Base-by-base conservation (phyloP, 768 basidiomycete genomes). In the Mycena indigotica region DNA sequence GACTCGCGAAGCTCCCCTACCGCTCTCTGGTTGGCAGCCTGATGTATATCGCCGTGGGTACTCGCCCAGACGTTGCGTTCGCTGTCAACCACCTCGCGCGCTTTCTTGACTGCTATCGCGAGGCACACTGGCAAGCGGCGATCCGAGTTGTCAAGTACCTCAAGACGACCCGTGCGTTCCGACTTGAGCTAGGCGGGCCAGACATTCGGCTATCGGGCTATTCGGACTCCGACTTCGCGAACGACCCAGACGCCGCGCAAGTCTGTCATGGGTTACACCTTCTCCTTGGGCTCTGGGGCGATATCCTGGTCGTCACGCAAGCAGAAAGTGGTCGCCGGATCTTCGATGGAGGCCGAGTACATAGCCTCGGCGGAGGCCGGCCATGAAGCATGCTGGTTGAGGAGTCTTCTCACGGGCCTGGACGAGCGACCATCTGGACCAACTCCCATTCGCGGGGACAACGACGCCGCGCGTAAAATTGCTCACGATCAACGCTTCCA, bases 271-370 rank as follows among this genome's bases (percentile, higher is more conserved):
- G 74, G 77, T 1, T 74, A 73, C 50, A 55, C 61, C 0, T 75
- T 74, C 56, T 50, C 66, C 4, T 51, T 73, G 44, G 65, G 58
- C 21, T 66, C 67, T 0, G 72, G 69, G 3, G 57, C 66, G 4
- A 63, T 79, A 4, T 57, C 62, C 2, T 80, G 78, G 76, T 53
- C 58, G 3, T 68, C 72, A 0, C 57, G 66, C 17, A 60, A 68
- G 25, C 78, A 80, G 62, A 40, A 64, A 2, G 62, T 68, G 0
- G 65, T 77, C 38, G 58, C 76, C 0, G 50, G 61, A 0, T 79
- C 76, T 0, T 73, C 73, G 0, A 70, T 67, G 2, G 73, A 80
- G 53, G 70, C 74, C 0, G 76, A 78, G 61, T 77, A 75, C 57
- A 51, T 56, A 13, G 54, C 23, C 2, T 38, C 51, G 0, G 62